A percentile compares a stretch with the other conserved stretches of the same genome.
Conservation (phyloP, 177 flowering plant genomes). For the Vitis hybrid region DNA sequence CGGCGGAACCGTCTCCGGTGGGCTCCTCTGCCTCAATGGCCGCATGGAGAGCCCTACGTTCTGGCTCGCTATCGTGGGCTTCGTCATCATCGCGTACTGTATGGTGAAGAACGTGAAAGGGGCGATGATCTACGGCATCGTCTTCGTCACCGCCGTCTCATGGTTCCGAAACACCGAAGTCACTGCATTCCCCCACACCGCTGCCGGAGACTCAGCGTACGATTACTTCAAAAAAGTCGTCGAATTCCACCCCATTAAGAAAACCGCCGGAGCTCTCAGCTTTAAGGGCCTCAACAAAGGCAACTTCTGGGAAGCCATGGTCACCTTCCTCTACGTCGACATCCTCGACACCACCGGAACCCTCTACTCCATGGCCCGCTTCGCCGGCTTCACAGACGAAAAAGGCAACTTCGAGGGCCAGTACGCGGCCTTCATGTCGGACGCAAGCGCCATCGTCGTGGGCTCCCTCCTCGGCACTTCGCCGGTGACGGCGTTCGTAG, state of each 20-base stretch:
- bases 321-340: constrained; percentile 87
- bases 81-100: constrained; percentile 78
- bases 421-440: constrained; percentile 92
- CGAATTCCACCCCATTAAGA: constrained; percentile 67
- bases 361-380: constrained; percentile 84
- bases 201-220: constrained; percentile 54
- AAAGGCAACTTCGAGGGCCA: constrained; percentile 88
- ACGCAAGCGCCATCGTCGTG: constrained; percentile 75
- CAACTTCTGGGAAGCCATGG: constrained; percentile 76
- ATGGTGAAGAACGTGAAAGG: constrained; percentile 74
- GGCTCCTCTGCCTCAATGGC: constrained; percentile 45
- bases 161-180: constrained; percentile 88
- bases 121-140: constrained; percentile 90
- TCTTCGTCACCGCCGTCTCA: constrained; percentile 85
- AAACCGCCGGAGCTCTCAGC: constrained; percentile 84
- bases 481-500: constrained; percentile 84
- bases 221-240: constrained; percentile 78
- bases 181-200: constrained; percentile 76
- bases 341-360: constrained; percentile 88
- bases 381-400: constrained; percentile 68
- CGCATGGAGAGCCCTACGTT: constrained; percentile 91
- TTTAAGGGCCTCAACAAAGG: constrained; percentile 51
- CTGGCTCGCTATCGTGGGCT: constrained; percentile 85
- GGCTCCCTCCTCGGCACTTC: constrained; percentile 91
- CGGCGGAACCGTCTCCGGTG: constrained; percentile 74